Evolutionary conservation across 768 basidiomycete genomes (phyloP).

Genomic region (Termitomyces sp.): DNA sequence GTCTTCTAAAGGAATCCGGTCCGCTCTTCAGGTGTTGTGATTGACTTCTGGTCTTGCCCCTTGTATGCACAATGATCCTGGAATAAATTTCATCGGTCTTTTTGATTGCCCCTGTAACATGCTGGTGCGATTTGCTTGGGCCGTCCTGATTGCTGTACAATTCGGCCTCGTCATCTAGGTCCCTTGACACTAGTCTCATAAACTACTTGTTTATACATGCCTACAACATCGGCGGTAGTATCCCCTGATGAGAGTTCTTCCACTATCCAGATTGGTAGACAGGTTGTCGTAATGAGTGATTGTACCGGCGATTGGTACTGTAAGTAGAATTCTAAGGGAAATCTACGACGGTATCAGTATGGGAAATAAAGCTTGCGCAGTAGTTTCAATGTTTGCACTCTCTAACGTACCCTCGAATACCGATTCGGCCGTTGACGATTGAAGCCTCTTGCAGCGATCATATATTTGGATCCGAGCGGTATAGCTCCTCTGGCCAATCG

Average conservation of each 20-base stretch:
- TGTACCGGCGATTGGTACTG: slow-evolving; percentile 24
- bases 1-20: slow-evolving; percentile 8
- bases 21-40: slow-evolving; percentile 62
- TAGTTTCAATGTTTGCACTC: slow-evolving; percentile 53
- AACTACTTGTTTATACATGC: neutral
- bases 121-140: slow-evolving; percentile 73
- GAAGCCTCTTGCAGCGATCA: slow-evolving; percentile 45
- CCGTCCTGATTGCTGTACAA: slow-evolving; percentile 53
- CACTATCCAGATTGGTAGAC: slow-evolving; percentile 57
- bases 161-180: neutral
- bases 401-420: slow-evolving; percentile 41
- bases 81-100: slow-evolving; percentile 4
- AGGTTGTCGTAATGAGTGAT: slow-evolving; percentile 7
- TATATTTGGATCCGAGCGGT: slow-evolving; percentile 61
- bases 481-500: slow-evolving; percentile 67
- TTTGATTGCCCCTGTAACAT: slow-evolving; percentile 41
- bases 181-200: neutral
- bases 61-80: slow-evolving; percentile 39
- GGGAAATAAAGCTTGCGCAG: slow-evolving; percentile 42
- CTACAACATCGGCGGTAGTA: slow-evolving; percentile 64
- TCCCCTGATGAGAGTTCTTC: slow-evolving; percentile 60
- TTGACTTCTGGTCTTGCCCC: slow-evolving; percentile 67
- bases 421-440: slow-evolving; percentile 12
- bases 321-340: slow-evolving; percentile 37
- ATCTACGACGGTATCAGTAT: slow-evolving; percentile 67